phyloP scores from a whole-genome alignment of 805 yeast genomes.

The Myxozyma neglecta region DNA sequence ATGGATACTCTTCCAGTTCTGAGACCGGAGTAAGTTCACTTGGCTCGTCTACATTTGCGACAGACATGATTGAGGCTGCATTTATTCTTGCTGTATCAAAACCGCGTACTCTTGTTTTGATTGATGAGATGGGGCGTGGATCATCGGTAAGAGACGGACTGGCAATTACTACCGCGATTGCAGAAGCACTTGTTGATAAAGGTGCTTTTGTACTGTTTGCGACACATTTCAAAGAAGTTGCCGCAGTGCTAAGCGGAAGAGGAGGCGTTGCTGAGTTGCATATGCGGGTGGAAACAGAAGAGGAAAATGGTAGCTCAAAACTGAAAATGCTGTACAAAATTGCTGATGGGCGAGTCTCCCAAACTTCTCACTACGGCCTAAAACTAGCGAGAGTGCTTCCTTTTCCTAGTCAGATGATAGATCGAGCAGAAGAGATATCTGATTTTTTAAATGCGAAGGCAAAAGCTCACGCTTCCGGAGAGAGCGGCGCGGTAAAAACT shows the following conservation, averaged over 20 bases:
- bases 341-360: conserved; percentile 10
- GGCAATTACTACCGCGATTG: conserved; percentile 50
- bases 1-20: conserved; percentile 48
- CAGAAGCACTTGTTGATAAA: conserved; percentile 42
- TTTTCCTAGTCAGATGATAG: conserved; percentile 11
- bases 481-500: neutral
- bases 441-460: neutral
- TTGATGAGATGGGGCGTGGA: conserved; percentile 61
- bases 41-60: conserved; percentile 46
- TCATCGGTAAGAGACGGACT: conserved; percentile 54
- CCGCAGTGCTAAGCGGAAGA: conserved; percentile 41
- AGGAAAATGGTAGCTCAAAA: neutral
- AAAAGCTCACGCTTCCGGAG: neutral
- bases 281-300: conserved; percentile 40
- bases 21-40: conserved; percentile 39
- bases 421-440: conserved; percentile 12
- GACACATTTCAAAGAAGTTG: conserved; percentile 50
- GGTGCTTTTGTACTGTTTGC: conserved; percentile 44
- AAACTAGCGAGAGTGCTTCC: conserved; percentile 15
- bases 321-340: conserved; percentile 25
- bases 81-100: conserved; percentile 45
- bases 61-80: conserved; percentile 52
- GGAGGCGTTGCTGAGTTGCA: conserved; percentile 44
- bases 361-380: conserved; percentile 16
- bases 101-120: conserved; percentile 43